Conservation (phyloP, 192 early-diverging fungal species). For the Irineochytrium annulatum region DNA sequence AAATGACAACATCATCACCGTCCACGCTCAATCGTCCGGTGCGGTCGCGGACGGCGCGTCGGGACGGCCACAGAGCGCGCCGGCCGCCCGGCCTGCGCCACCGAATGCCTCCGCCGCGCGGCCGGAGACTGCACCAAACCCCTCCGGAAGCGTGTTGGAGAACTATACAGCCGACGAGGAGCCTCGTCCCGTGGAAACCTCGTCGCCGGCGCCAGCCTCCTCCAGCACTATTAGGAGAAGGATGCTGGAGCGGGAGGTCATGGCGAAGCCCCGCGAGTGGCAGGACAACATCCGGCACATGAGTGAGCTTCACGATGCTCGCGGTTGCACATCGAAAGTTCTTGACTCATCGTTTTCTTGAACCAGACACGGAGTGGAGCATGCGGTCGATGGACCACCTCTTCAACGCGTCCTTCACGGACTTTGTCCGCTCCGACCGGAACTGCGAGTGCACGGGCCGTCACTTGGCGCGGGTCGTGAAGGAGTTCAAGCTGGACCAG, state of each 20-base stretch:
- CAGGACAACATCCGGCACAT: neutral
- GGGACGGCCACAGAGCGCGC: no score
- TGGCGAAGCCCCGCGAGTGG: neutral
- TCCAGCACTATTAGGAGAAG: no score
- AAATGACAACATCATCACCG: neutral
- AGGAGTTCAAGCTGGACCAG: constrained; percentile 39
- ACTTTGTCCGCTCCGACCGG: constrained; percentile 34
- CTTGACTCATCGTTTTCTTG: constrained; percentile 1
- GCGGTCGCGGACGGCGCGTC: no score
- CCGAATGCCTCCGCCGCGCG: no score
- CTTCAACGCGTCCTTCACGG: constrained; percentile 35
- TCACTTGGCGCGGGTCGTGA: constrained; percentile 28
- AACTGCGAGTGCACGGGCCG: constrained; percentile 36
- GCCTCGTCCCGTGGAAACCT: neutral
- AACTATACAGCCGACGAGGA: neutral
- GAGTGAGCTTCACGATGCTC: neutral
- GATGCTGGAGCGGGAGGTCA: no score
- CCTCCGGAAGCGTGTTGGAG: no score
- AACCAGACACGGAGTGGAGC: constrained; percentile 30
- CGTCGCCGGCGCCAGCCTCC: neutral
- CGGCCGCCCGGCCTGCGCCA: no score
- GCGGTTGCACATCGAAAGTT: no score
- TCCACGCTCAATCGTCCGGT: neutral
- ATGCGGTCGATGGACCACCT: constrained; percentile 42
- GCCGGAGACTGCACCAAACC: no score